Base-by-base conservation (phyloP, 441 rosid genomes). In the Raphanus hybrid region DNA sequence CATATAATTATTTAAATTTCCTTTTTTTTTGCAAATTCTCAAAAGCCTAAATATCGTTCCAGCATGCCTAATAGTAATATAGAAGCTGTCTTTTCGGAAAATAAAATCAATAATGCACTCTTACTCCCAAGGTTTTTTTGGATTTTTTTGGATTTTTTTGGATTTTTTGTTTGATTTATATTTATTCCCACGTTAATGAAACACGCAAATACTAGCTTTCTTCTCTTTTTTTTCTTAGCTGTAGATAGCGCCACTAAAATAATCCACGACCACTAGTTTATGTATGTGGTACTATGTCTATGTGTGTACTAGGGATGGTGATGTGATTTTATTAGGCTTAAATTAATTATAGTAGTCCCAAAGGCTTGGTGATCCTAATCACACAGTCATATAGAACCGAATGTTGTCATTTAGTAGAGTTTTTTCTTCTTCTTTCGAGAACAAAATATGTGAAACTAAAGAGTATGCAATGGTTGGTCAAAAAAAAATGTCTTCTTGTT, bases 41-140 rank as follows among this genome's bases (percentile, higher is more conserved):
- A 77, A 45, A 71, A 66, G 54, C 67, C 32, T 52, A n/a, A 71
- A 71, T 45, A 67, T 71, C 20, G 5, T 60, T 66, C 20, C 11
- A 77, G 45, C 45, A 71, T 77, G 76, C 73, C 57, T 71, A 23
- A 23, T 23, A 23, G 26, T 23, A 23, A 32, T 72, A 37, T 37
- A 67, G 59, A 50, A 65, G 76, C 67, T 77, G 63, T 71, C 63
- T 65, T 71, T 57, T 71, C 12, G 67, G 32, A 66, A 66, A 61
- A 35, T 14, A 39, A 32, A 41, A 29, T 34, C 37, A 23, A 35
- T 57, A 37, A 26, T 48, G 18, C 14, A 58, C 26, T 71, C 20
- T 14, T 45, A 5, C 35, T 48, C 39, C 73, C 29, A 60, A 61
- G 27, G 15, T 72, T 67, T 69, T 27, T 52, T 18, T 1, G 23